Evolutionary conservation across 2,329 filamentous ascomycete genomes (phyloP).

Genomic region (Fusarium xylarioides): DNA sequence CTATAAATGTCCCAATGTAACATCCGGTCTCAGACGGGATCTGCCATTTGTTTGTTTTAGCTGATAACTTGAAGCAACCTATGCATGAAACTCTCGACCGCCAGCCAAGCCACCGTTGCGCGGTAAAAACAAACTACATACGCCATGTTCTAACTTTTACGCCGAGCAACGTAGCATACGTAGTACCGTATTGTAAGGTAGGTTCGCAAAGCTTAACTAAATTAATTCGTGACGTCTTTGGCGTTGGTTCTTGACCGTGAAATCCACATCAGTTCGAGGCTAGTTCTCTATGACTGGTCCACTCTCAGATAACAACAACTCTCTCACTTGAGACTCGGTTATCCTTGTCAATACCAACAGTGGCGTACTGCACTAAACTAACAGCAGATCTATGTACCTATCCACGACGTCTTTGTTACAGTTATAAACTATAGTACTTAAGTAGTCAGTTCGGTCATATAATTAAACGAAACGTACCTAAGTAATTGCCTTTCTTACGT

Average conservation of each 20-base stretch:
- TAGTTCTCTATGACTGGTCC: neutral
- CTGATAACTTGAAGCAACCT: neutral
- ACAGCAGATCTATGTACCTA: neutral
- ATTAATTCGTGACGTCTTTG: slow-evolving; percentile 21
- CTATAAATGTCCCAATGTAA: slow-evolving; percentile 5
- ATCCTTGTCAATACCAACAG: neutral
- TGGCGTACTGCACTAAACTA: neutral
- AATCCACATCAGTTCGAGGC: slow-evolving; percentile 5
- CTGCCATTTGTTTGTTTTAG: slow-evolving; percentile 8
- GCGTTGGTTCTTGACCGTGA: slow-evolving; percentile 20
- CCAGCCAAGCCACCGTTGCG: slow-evolving; percentile 24
- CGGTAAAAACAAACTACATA: neutral
- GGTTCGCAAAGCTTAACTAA: neutral
- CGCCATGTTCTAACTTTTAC: neutral
- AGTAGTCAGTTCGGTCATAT: neutral
- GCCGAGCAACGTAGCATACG: neutral
- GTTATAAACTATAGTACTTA: neutral
- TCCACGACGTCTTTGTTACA: neutral
- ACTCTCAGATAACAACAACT: neutral
- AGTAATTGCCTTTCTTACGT: neutral
- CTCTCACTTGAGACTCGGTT: neutral
- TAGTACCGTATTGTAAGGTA: neutral
- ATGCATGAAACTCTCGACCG: slow-evolving; percentile 21
- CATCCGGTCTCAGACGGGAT: neutral
- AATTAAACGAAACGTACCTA: neutral